A percentile compares a stretch with the other conserved stretches of the same genome.
Conservation (phyloP, 345 rosid genomes). For the Raphanus sativus region DNA sequence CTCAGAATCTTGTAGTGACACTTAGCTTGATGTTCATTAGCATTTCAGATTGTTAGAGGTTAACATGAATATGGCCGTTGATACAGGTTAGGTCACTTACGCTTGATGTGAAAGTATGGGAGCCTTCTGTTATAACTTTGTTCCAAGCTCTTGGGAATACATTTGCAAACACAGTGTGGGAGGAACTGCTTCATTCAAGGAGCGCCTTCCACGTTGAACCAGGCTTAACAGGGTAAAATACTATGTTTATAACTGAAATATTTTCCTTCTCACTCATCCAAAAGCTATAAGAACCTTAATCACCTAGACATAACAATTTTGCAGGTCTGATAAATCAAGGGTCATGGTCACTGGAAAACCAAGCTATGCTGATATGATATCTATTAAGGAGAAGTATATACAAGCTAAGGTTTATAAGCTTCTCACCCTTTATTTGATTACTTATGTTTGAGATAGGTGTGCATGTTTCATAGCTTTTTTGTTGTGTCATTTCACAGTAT, state of each 20-base stretch:
- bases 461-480: constrained; percentile 12
- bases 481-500: constrained; percentile 53
- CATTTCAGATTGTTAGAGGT: constrained; percentile 8
- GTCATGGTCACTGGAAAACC: constrained; percentile 64
- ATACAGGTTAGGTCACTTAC: constrained; percentile 95
- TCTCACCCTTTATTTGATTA: constrained; percentile 24
- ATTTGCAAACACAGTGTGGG: constrained; percentile 95
- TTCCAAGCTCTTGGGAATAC: constrained; percentile 95
- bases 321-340: constrained; percentile 62
- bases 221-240: constrained; percentile 54
- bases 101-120: constrained; percentile 98
- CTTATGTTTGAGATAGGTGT: constrained; percentile 16
- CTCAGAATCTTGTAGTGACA: constrained; percentile 6
- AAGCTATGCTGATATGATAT: constrained; percentile 66
- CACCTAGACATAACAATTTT: neutral
- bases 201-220: constrained; percentile 65
- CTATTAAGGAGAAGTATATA: constrained; percentile 93
- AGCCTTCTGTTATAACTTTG: constrained; percentile 91
- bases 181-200: constrained; percentile 90
- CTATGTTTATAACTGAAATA: constrained; percentile 12
- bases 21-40: constrained; percentile 16
- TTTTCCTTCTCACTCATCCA: constrained; percentile 7
- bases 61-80: constrained; percentile 28
- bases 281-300: constrained; percentile 1
- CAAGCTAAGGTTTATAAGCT: constrained; percentile 77